Conservation (phyloP, 192 early-diverging fungal species). For the Rhizophagus prolifer region DNA sequence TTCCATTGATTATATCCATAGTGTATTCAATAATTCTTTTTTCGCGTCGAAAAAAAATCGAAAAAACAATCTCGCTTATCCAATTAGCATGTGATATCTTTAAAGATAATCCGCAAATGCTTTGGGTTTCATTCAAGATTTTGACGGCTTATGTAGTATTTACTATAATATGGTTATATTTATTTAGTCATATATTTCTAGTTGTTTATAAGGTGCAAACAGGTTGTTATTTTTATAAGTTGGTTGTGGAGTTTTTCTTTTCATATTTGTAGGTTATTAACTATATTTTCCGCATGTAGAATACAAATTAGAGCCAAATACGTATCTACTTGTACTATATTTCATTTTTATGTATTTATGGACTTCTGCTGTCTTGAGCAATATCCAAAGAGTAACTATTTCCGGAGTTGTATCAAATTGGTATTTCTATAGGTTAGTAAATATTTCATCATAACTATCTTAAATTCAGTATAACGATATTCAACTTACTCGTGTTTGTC, state of each 20-base stretch:
- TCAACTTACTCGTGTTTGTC: background rate
- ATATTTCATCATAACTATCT: background rate
- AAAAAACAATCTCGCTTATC: constrained; percentile 36
- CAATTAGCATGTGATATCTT: constrained; percentile 75
- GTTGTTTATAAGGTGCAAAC: constrained; percentile 40
- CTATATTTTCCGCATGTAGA: background rate
- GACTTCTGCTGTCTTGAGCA: constrained; percentile 68
- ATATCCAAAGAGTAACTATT: constrained; percentile 65
- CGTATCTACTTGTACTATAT: constrained; percentile 50
- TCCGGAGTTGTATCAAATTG: constrained; percentile 74
- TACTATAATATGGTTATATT: constrained; percentile 61
- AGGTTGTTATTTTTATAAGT: constrained; percentile 2
- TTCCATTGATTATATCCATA: constrained; percentile 47
- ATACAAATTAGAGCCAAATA: constrained; percentile 46
- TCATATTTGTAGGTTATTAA: background rate
- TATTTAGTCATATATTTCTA: constrained; percentile 68
- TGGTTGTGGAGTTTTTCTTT: background rate
- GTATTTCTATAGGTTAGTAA: constrained; percentile 68
- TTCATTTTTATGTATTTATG: constrained; percentile 75
- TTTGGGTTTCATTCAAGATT: constrained; percentile 59
- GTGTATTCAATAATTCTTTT: constrained; percentile 42
- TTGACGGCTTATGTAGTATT: constrained; percentile 60
- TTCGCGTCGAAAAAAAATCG: constrained; percentile 41
- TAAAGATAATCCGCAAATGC: constrained; percentile 66
- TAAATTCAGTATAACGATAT: background rate